Percentiles rank a stretch among this genome's conserved stretches.
Evolutionary conservation across 306 rosid genomes (phyloP).

Genomic region (Lablab purpureus): DNA sequence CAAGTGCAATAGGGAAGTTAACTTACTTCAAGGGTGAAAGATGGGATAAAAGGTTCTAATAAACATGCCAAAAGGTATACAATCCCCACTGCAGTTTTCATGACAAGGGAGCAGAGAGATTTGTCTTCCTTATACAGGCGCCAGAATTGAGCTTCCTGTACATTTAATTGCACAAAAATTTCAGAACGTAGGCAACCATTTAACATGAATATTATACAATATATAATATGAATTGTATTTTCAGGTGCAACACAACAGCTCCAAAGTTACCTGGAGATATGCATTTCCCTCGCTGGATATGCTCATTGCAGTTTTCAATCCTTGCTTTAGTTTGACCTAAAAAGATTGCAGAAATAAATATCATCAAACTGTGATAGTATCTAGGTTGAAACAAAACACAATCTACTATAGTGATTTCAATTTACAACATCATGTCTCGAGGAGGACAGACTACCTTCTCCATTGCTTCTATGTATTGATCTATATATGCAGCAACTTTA

Average conservation of each 20-base stretch:
- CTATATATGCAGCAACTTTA: slow-evolving; percentile 70
- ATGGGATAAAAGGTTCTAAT: slow-evolving; percentile 93
- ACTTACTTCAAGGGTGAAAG: slow-evolving; percentile 79
- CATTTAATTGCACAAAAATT: slow-evolving; percentile 28
- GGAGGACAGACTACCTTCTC: slow-evolving; percentile 73
- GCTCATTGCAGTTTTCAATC: slow-evolving; percentile 85
- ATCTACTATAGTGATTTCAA: slow-evolving; percentile 14
- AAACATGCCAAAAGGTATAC: slow-evolving; percentile 89
- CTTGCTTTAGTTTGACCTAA: slow-evolving; percentile 96
- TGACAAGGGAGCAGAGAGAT: slow-evolving; percentile 76
- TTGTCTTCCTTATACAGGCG: slow-evolving; percentile 80
- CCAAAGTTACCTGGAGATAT: slow-evolving; percentile 76
- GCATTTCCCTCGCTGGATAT: slow-evolving; percentile 89
- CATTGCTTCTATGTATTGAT: slow-evolving; percentile 88
- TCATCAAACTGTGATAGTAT: slow-evolving; percentile 33
- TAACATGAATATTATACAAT: background rate
- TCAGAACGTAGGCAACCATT: background rate
- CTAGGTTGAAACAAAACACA: slow-evolving; percentile 1
- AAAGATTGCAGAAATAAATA: slow-evolving; percentile 41
- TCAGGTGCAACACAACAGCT: background rate
- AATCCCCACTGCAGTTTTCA: slow-evolving; percentile 89
- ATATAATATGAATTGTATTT: background rate
- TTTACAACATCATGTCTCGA: slow-evolving; percentile 30
- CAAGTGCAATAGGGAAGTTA: slow-evolving; percentile 2
- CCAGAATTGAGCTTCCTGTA: slow-evolving; percentile 91